Percentiles rank a stretch among this genome's conserved stretches.
Conservation (phyloP, 2,329 filamentous ascomycete species). For the Orbilia ellipsospora region DNA sequence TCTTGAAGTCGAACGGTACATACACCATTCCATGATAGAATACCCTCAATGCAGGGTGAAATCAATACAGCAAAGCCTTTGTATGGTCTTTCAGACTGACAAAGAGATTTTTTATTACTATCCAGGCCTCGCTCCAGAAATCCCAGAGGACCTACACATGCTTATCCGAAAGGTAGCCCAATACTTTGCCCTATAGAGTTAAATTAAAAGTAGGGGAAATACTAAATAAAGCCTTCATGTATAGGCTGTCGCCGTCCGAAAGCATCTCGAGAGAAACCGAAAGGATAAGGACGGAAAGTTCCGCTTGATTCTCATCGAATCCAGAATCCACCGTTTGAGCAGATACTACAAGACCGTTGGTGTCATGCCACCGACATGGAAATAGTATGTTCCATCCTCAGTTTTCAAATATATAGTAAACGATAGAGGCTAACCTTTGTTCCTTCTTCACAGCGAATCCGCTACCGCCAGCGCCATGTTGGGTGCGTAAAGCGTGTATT, state of each 20-base stretch:
- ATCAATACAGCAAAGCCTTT: conserved; percentile 73
- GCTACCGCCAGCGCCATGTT: conserved; percentile 51
- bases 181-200: not conserved
- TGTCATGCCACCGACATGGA: conserved; percentile 67
- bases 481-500: conserved; percentile 42
- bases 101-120: conserved; percentile 76
- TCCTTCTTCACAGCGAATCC: conserved; percentile 39
- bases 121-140: conserved; percentile 96
- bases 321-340: conserved; percentile 98
- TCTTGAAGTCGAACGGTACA: conserved; percentile 97
- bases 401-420: not conserved
- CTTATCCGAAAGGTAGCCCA: conserved; percentile 96
- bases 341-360: conserved; percentile 99
- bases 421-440: conserved; percentile 13
- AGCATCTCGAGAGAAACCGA: conserved; percentile 99
- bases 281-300: conserved; percentile 99
- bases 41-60: conserved; percentile 8
- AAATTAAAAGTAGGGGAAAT: not conserved
- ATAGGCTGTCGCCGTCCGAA: conserved; percentile 95
- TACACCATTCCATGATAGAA: conserved; percentile 62
- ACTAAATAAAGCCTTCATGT: not conserved
- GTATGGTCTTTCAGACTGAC: conserved; percentile 87
- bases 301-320: conserved; percentile 99
- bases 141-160: conserved; percentile 99
- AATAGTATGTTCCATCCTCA: conserved; percentile 56